Evolutionary conservation across 257 asterid genomes (phyloP).

Genomic region (Lycium ferocissimum): DNA sequence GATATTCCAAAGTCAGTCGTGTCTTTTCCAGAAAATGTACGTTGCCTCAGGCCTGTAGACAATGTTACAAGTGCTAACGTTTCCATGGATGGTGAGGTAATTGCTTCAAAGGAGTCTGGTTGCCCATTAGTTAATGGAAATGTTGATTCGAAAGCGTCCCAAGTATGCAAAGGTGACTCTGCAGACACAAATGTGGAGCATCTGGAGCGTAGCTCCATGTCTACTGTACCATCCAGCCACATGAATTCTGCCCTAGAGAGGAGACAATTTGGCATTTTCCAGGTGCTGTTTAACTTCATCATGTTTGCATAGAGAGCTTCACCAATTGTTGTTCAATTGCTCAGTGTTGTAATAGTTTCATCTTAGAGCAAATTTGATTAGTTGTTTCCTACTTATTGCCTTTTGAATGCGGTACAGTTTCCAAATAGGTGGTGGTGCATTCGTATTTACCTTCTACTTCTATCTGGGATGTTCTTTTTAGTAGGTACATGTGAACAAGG

Average conservation of each 20-base stretch:
- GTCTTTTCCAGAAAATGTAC: slow-evolving; percentile 62
- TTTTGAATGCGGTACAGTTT: neutral
- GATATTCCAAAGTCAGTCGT: slow-evolving; percentile 57
- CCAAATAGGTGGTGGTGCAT: neutral
- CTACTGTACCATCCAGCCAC: slow-evolving; percentile 17
- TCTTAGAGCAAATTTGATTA: neutral
- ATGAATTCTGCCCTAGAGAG: slow-evolving; percentile 2
- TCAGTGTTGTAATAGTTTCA: neutral
- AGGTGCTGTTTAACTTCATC: slow-evolving; percentile 26
- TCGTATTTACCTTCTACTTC: neutral
- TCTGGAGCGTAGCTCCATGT: slow-evolving; percentile 42
- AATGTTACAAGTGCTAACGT: slow-evolving; percentile 42
- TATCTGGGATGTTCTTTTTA: neutral
- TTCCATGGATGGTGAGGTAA: slow-evolving; percentile 40
- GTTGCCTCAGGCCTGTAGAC: slow-evolving; percentile 54
- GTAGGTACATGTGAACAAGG: neutral
- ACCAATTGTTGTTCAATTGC: slow-evolving; percentile 2
- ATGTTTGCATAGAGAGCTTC: slow-evolving; percentile 6
- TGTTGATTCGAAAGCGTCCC: slow-evolving; percentile 42
- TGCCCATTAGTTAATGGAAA: slow-evolving; percentile 43
- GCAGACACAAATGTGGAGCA: slow-evolving; percentile 29
- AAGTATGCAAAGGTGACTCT: slow-evolving; percentile 42
- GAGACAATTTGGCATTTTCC: slow-evolving; percentile 16
- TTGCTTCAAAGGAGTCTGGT: slow-evolving; percentile 51
- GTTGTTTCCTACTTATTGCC: neutral